Evolutionary conservation across 805 yeast genomes (phyloP).

Genomic region (Yamadazyma paraphyllophila): DNA sequence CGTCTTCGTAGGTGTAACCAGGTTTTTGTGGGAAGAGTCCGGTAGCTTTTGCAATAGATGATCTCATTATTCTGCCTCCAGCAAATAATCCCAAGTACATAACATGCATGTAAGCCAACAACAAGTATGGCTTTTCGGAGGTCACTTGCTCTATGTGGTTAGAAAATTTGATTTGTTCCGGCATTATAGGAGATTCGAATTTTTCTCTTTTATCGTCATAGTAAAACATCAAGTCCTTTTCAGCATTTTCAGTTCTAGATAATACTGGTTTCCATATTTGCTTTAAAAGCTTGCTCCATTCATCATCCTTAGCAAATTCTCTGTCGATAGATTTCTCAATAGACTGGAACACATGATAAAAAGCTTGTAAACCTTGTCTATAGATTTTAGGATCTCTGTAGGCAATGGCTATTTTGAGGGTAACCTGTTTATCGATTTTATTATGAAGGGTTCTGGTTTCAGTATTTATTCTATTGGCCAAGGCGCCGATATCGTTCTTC

Average conservation of each 20-base stretch:
- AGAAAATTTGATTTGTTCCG: conserved; percentile 60
- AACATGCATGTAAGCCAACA: conserved; percentile 81
- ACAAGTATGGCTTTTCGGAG: conserved; percentile 61
- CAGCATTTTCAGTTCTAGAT: conserved; percentile 56
- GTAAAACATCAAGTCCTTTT: conserved; percentile 64
- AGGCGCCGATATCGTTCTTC: conserved; percentile 78
- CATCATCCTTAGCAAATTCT: conserved; percentile 41
- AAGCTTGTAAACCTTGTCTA: conserved; percentile 77
- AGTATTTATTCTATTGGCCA: conserved; percentile 75
- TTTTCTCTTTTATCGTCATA: conserved; percentile 56
- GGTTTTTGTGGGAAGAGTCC: conserved; percentile 75
- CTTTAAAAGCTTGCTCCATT: conserved; percentile 48
- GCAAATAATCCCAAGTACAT: conserved; percentile 84
- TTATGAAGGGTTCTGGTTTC: conserved; percentile 68
- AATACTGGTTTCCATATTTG: conserved; percentile 70
- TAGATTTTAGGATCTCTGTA: conserved; percentile 71
- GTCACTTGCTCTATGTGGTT: conserved; percentile 57
- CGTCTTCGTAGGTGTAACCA: conserved; percentile 63
- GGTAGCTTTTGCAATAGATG: conserved; percentile 61
- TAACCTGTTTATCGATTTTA: conserved; percentile 64
- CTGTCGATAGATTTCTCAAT: conserved; percentile 52
- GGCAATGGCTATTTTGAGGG: conserved; percentile 70
- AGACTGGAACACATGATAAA: conserved; percentile 66
- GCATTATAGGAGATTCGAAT: conserved; percentile 56
- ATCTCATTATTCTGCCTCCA: conserved; percentile 74